These are phyloP conservation scores for Fusarium paranaense DNA, from an alignment of 2,329 filamentous ascomycete species.

Conservation along the genomic window DNA sequence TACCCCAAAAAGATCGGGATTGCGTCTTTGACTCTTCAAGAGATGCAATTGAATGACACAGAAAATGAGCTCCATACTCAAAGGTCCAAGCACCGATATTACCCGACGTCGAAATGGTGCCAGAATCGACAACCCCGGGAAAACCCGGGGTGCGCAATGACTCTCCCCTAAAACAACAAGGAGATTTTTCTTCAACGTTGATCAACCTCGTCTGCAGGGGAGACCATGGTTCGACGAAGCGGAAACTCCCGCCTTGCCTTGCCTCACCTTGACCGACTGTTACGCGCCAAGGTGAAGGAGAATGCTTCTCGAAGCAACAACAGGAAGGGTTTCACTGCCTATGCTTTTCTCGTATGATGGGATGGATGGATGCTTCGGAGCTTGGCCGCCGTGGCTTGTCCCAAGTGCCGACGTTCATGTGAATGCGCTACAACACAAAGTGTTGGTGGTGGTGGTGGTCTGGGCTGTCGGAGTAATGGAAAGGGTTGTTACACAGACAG, in stretches of 20 bases:
- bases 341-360: constrained; percentile 21
- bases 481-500: constrained; percentile 1
- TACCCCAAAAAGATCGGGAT: background rate
- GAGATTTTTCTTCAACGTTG: background rate
- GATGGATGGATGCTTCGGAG: background rate
- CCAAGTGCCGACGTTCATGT: constrained; percentile 25
- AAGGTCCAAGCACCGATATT: constrained; percentile 11
- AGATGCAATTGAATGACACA: background rate
- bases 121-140: background rate
- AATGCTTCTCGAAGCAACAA: background rate
- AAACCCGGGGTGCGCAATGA: constrained; percentile 4
- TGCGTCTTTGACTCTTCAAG: background rate
- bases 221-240: background rate
- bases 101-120: constrained; percentile 15
- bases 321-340: background rate
- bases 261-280: background rate
- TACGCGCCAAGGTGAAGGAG: constrained; percentile 6
- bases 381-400: background rate
- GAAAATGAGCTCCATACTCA: background rate
- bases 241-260: background rate
- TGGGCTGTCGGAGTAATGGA: constrained; percentile 19
- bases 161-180: background rate
- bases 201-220: background rate
- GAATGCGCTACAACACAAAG: background rate
- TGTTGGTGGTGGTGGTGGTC: background rate